Conservation (phyloP, 768 basidiomycete genomes). For the Macrocybe gigantea region DNA sequence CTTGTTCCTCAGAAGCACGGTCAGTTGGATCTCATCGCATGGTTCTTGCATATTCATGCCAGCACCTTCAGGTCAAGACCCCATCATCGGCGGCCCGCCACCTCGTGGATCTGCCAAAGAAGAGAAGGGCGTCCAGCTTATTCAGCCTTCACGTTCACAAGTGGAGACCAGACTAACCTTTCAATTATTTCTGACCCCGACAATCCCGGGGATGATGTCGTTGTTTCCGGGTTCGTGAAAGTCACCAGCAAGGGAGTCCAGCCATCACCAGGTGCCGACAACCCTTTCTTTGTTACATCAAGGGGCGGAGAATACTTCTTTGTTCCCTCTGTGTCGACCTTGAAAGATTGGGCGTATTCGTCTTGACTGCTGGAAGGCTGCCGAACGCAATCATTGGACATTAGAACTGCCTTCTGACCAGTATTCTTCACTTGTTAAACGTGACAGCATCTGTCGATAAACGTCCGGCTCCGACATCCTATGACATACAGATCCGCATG, state of each 20-base stretch:
- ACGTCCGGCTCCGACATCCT: no score
- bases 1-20: constrained; percentile 12
- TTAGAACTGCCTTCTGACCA: no score
- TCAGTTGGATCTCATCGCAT: constrained; percentile 1
- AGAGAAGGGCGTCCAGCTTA: background rate
- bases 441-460: no score
- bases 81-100: constrained; percentile 15
- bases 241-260: background rate
- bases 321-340: constrained; percentile 1
- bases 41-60: background rate
- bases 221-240: constrained; percentile 3
- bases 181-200: background rate
- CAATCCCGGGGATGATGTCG: background rate
- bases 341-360: constrained; percentile 1
- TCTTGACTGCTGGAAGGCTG: no score
- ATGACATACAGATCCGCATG: no score
- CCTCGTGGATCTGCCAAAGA: background rate
- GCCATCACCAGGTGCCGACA: background rate
- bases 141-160: background rate
- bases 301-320: constrained; percentile 6
- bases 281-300: constrained; percentile 6
- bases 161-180: no score
- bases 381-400: no score
- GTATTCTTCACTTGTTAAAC: no score
- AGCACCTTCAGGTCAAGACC: constrained; percentile 16